Conservation (phyloP, 495 filamentous ascomycete genomes). For the Penicillium atrosanguineum region DNA sequence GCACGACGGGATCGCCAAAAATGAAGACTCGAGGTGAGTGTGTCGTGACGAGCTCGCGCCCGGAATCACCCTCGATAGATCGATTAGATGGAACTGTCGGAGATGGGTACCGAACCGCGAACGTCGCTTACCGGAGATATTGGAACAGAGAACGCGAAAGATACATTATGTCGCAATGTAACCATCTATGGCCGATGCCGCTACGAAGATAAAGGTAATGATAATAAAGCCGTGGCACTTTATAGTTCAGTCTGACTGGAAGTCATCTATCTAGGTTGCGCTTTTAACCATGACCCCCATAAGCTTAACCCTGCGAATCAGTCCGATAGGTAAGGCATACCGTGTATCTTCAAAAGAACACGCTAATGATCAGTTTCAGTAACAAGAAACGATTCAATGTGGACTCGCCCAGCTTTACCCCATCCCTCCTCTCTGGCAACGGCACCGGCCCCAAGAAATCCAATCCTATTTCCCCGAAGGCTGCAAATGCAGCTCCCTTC, state of each 20-base stretch:
- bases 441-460: slow-evolving; percentile 56
- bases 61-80: background rate
- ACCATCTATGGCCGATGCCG: slow-evolving; percentile 92
- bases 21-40: slow-evolving; percentile 61
- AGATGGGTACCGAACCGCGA: slow-evolving; percentile 1
- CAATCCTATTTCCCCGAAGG: slow-evolving; percentile 76
- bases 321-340: slow-evolving; percentile 52
- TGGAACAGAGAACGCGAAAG: slow-evolving; percentile 65
- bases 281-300: slow-evolving; percentile 82
- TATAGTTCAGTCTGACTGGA: slow-evolving; percentile 20
- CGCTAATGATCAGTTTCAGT: slow-evolving; percentile 19
- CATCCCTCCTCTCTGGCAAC: slow-evolving; percentile 55
- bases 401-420: slow-evolving; percentile 94
- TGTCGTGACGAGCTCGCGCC: background rate
- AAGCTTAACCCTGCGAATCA: slow-evolving; percentile 53
- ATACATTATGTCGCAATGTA: slow-evolving; percentile 89
- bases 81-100: slow-evolving; percentile 1
- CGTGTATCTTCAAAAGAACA: background rate
- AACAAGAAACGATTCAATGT: slow-evolving; percentile 86
- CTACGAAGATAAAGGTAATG: slow-evolving; percentile 74
- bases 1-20: slow-evolving; percentile 55
- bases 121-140: slow-evolving; percentile 8
- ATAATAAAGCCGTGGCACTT: background rate
- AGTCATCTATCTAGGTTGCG: slow-evolving; percentile 57
- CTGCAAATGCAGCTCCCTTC: slow-evolving; percentile 87